These are phyloP conservation scores for Quercus suber DNA, from an alignment of 306 rosid species.

Conservation along the genomic window DNA sequence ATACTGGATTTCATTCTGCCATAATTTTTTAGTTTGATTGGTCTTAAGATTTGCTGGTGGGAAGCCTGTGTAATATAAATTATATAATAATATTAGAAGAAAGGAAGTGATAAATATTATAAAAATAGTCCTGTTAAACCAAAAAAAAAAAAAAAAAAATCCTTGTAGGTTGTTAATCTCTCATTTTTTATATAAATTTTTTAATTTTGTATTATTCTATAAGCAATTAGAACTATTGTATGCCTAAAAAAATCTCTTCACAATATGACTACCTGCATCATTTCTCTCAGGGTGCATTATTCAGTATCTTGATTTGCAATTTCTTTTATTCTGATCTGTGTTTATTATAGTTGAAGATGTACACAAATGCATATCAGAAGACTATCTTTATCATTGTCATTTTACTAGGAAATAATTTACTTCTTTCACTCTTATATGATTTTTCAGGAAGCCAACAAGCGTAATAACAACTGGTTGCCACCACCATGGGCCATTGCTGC, in stretches of 20 bases:
- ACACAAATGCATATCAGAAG: not conserved
- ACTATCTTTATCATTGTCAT: not conserved
- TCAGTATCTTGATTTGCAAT: not conserved
- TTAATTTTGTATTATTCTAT: not conserved
- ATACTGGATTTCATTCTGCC: constrained; percentile 7
- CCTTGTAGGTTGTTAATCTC: not conserved
- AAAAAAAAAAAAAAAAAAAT: not conserved
- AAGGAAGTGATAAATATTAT: not conserved
- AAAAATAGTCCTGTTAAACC: not conserved
- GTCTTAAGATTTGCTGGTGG: not conserved
- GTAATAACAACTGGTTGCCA: constrained; percentile 95
- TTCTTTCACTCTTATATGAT: constrained; percentile 13
- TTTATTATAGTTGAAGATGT: not conserved
- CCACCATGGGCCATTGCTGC: constrained; percentile 99
- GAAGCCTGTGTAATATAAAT: not conserved
- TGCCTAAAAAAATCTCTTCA: not conserved
- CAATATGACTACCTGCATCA: not conserved
- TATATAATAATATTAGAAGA: not conserved
- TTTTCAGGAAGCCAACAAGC: constrained; percentile 93
- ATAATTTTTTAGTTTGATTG: constrained; percentile 1
- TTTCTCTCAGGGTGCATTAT: not conserved
- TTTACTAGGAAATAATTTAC: constrained; percentile 1
- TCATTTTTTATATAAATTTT: not conserved
- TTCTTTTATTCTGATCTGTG: not conserved
- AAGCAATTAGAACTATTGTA: not conserved